A percentile compares a stretch with the other conserved stretches of the same genome.
phyloP scores from a whole-genome alignment of 495 filamentous ascomycete genomes.

The Wilcoxina mikolae region DNA sequence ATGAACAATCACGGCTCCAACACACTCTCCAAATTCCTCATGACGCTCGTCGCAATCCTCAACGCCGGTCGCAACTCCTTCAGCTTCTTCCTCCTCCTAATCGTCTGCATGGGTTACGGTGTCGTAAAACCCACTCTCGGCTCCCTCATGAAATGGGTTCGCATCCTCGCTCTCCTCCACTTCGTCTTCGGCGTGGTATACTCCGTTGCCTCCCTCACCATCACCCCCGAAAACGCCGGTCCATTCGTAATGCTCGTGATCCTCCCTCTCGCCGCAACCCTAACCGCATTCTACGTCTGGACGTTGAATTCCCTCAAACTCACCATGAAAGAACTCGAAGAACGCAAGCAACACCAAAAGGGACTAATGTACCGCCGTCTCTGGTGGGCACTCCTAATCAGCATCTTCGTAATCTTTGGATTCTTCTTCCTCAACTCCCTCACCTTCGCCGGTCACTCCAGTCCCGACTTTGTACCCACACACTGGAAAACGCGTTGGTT shows the following conservation, averaged over 20 bases:
- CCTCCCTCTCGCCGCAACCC: slow-evolving; percentile 74
- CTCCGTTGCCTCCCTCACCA: slow-evolving; percentile 71
- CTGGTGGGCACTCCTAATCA: slow-evolving; percentile 91
- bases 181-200: slow-evolving; percentile 94
- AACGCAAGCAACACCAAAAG: slow-evolving; percentile 87
- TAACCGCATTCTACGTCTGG: slow-evolving; percentile 98
- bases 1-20: slow-evolving; percentile 80
- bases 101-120: slow-evolving; percentile 98
- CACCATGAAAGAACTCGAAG: slow-evolving; percentile 88
- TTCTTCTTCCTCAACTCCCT: slow-evolving; percentile 96
- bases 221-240: slow-evolving; percentile 70
- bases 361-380: slow-evolving; percentile 94
- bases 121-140: slow-evolving; percentile 93
- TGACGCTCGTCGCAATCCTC: slow-evolving; percentile 78
- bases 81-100: slow-evolving; percentile 95
- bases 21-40: slow-evolving; percentile 58
- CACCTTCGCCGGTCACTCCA: slow-evolving; percentile 65
- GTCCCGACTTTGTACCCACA: slow-evolving; percentile 78
- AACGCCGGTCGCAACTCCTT: slow-evolving; percentile 93
- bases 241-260: slow-evolving; percentile 91
- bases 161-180: slow-evolving; percentile 77
- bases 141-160: slow-evolving; percentile 83
- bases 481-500: slow-evolving; percentile 98
- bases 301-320: slow-evolving; percentile 86
- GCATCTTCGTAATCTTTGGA: slow-evolving; percentile 86